Evolutionary conservation across 306 rosid species (phyloP).

Genomic region (Vigna radiata): DNA sequence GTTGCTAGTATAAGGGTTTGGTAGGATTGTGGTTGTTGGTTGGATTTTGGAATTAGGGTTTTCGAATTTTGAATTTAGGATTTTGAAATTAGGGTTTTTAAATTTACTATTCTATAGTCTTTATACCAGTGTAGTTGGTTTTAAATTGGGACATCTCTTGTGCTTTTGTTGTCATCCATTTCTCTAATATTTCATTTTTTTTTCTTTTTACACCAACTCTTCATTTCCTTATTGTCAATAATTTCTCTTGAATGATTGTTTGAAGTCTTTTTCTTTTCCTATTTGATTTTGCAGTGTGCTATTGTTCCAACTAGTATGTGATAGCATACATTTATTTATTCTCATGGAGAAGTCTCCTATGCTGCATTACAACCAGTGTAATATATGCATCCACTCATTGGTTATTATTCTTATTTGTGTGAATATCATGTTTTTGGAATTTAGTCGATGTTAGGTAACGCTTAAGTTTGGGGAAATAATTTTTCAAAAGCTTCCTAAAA

Average conservation of each 20-base stretch:
- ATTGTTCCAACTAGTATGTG: conserved; percentile 97
- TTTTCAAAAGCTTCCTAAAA: neutral
- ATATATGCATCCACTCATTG: conserved; percentile 85
- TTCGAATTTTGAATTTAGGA: too few relatives aligned
- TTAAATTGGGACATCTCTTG: neutral
- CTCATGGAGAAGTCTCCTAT: conserved; percentile 93
- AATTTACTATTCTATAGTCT: conserved; percentile 15
- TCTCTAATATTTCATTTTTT: neutral
- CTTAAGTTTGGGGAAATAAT: neutral
- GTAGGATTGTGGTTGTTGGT: too few relatives aligned
- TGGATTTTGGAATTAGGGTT: too few relatives aligned
- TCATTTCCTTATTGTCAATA: neutral
- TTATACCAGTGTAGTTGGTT: conserved; percentile 15
- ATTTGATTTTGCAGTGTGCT: conserved; percentile 81
- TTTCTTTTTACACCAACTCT: neutral
- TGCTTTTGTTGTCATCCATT: conserved; percentile 35
- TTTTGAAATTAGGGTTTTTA: too few relatives aligned
- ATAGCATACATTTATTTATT: conserved; percentile 92
- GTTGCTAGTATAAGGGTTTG: too few relatives aligned
- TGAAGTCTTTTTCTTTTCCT: neutral
- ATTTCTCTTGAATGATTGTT: conserved; percentile 31
- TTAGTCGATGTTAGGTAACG: neutral
- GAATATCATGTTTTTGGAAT: conserved; percentile 36
- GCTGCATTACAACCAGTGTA: conserved; percentile 99
- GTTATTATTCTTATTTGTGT: conserved; percentile 37